Evolutionary conservation across 192 early-diverging fungal genomes (phyloP), one percentile per base, ranked within the genome.

Genomic region (Mortierella claussenii): DNA sequence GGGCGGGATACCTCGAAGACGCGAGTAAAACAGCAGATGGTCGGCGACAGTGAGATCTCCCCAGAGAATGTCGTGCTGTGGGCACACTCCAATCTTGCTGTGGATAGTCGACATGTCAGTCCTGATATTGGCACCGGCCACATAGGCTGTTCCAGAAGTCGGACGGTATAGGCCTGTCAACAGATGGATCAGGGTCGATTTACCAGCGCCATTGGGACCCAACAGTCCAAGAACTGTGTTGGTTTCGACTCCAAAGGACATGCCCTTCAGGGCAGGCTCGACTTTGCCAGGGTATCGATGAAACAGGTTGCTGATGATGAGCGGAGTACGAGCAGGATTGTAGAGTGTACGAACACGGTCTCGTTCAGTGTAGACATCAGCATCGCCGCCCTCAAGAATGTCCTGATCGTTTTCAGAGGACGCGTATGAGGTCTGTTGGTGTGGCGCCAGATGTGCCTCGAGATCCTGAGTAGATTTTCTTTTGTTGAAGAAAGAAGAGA

Each of bases 131-230:
- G 69, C 68, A 0, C 66, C 61, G n/a, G 76, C 70, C 0, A 65
- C 69, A 52, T 61, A 44, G 17, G 71, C 71, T 12, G 71, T 75
- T 37, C 69, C 76, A 20, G 71, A 62, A 7, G 61, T 60, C 2
- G 60, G 80, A 3, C 47, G 51, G 40, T 70, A 74, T 17, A 78
- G 21, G 9, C 62, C 61, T 1, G 80, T 66, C 48, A 82, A 21
- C 1, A 71, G 60, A 47, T 65, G 64, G 52, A 82, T 74, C 59
- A 73, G 34, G 11, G 88, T 92, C 12, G 88, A 88, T 51, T 92
- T 92, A n/a, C 89, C 91, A 17, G 87, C 86, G 40, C 89, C 91
- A 66, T 93, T 91, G 42, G 88, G 86, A 17, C 88, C 87, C 15
- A 92, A 66, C 32, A 92, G 73, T 11, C 89, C 89, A 75, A 91